Base-by-base conservation (phyloP, 495 filamentous ascomycete species). In the Xylaria venustula region DNA sequence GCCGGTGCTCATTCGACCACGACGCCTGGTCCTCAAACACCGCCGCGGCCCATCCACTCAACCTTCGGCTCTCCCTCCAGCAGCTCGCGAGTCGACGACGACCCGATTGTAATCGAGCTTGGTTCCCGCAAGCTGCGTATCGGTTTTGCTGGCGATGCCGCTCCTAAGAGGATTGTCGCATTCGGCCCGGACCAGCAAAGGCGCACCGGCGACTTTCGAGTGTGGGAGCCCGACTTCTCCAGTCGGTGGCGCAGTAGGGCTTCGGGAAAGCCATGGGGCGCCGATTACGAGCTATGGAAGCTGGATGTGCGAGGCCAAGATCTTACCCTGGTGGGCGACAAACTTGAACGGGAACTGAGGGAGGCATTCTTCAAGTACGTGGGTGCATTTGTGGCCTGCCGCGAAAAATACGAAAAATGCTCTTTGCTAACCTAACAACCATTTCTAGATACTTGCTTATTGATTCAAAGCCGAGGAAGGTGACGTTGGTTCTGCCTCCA, bases 141-240 rank as follows among this genome's bases (percentile, higher is more conserved):
- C 17, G 94, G 94, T 3, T 93, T 96, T 67, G 88, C 91, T 26
- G 91, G 91, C 45, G 91, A 94, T 70, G 79, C 84, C 12, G 67
- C 80, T 8, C 93, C 94, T 19, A 83, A 88, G 67, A 93, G 89
- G 53, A 77, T 82, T 8, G 71, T 92, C 0, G 80, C 82, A 36
- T 96, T 90, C 72, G 85, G 87, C 11, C 88, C 89, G 2, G 83
- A 90, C 59, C 75, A 80, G 54, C 89, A 89, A 65, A 83, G 91
- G 59, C 81, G 94, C 63, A 86, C 81, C 15, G 95, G 94, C 1
- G 92, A 97, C 69, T 94, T 91, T 69, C 77, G 90, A 49, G 81
- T 79, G 44, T 95, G 87, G 86, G 75, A 85, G 63, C 67, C 81
- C 4, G 80, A 78, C 15, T 83, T 85, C 56, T 77, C 73, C 44